Evolutionary conservation across 805 yeast genomes (phyloP), one percentile per base, ranked within the genome.

Genomic region (Candida michaelii): DNA sequence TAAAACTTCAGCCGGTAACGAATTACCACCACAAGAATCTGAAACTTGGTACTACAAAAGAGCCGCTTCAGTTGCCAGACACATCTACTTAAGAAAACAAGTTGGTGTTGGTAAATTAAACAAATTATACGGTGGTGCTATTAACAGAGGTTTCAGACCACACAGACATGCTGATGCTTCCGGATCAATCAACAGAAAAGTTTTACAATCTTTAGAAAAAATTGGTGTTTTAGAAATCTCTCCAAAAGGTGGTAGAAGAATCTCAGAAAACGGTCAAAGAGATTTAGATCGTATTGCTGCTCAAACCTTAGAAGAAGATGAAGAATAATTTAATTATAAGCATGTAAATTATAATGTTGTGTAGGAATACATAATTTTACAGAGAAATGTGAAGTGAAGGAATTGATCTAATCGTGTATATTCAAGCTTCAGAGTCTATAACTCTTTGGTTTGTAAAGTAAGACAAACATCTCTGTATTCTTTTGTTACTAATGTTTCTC

Each of bases 261-360:
- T 93, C 83, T 85, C 97, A 55, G 97, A 89, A 73, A 87, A 89
- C 79, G 99, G 99, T 74, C 98, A 91, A 82, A 90, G 99, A 88
- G 99, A 93, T 81, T 86, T 93, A 80, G 99, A 93, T 82, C 97
- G 99, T 85, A 91, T 91, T 75, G 98, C 98, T 71, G 96, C 96
- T 74, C 96, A 89, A 80, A 89, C 96, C 73, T 82, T 87, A 74
- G 96, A 89, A 79, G 93, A 86, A 67, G 95, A 86, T 69, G 79
- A 74, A 59, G 77, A 73, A 58, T 73, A 72, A 62, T 45, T 49
- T 32, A 40, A 18, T 39, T 39, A 48, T 34, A 29, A 35, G 29
- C 31, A 36, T 54, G 59, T 54, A 53, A 49, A 52, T 40, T 52
- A 51, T 45, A 46, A 45, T 43, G 47, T 46, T 43, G 36, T 42